Base-by-base conservation (phyloP, 2,329 filamentous ascomycete species). In the Tolypocladium sp. region DNA sequence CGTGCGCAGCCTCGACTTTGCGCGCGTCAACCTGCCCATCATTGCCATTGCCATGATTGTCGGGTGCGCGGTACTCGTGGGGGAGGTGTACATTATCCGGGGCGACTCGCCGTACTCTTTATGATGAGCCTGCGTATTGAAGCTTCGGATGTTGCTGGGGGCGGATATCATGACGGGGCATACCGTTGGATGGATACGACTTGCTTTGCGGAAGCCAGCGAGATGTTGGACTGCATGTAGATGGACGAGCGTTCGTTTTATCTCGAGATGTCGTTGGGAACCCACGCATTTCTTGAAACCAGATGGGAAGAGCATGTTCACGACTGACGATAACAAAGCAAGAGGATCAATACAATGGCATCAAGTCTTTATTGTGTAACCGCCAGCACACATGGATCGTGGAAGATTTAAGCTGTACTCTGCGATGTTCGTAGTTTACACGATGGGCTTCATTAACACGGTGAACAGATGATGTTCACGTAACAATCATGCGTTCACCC, bases 41-140 rank as follows among this genome's bases (percentile, higher is more conserved):
- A 90, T 90, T 63, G 81, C 84, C 1, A 82, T 89, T 25, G 71
- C 86, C 2, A 90, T 89, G 86, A 77, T 78, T 1, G 80, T 89
- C 0, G 86, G 85, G 0, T 84, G 82, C 62, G 72, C 77, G 0
- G 82, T 88, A 0, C 72, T 90, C 12, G 74, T 87, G 9, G 86
- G 82, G 0, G 79, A 89, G 71, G 77, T 89, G 0, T 89, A 88
- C 62, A 79, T 89, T 52, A 3, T 35, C 13, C 30, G 30, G 12
- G 13, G 17, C 9, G 20, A 52, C 20, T 35, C 49, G 27, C 49
- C 49, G 17, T 52, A 52, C 20, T 52, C 49, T 4, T 6, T 52
- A 7, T 52, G 20, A n/a, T 12, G 46, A n/a, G 30, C 30, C 10
- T 13, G 17, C 7, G 10, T 20, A 9, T 4, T 2, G 17, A 20